Evolutionary conservation across 1,284 basidiomycete species (phyloP).

Genomic region (Rhodotorula sp.): DNA sequence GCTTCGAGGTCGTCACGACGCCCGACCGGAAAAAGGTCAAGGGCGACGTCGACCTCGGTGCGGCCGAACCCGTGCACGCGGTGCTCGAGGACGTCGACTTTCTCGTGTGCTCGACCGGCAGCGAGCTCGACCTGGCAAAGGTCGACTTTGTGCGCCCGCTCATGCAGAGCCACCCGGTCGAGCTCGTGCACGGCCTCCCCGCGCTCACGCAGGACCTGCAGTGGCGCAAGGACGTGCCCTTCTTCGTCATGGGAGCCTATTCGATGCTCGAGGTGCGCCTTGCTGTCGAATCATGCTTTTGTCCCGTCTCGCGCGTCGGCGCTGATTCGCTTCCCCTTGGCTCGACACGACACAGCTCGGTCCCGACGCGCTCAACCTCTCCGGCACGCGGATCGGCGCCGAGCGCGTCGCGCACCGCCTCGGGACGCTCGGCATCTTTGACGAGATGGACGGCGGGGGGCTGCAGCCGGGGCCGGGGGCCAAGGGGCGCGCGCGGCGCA

Average conservation of each 20-base stretch:
- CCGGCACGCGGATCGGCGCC: constrained; percentile 50
- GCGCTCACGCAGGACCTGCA: constrained; percentile 49
- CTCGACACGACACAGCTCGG: constrained; percentile 43
- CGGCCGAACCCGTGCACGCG: background rate
- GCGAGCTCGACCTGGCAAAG: constrained; percentile 31
- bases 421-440: constrained; percentile 30
- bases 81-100: constrained; percentile 34
- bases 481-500: background rate
- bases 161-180: constrained; percentile 39
- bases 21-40: background rate
- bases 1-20: background rate
- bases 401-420: constrained; percentile 49
- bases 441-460: constrained; percentile 1
- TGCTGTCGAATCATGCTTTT: background rate
- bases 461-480: background rate
- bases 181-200: constrained; percentile 48
- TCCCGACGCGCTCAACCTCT: constrained; percentile 50
- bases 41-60: background rate
- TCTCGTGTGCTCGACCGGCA: constrained; percentile 49
- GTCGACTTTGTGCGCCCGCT: constrained; percentile 46
- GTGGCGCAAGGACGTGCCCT: constrained; percentile 45
- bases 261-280: constrained; percentile 43
- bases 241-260: constrained; percentile 49
- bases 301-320: background rate
- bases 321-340: background rate